A percentile compares a stretch with the other conserved stretches of the same genome.
Conservation (phyloP, 176 grass and related monocot genomes). For the Aegilops bicornis region DNA sequence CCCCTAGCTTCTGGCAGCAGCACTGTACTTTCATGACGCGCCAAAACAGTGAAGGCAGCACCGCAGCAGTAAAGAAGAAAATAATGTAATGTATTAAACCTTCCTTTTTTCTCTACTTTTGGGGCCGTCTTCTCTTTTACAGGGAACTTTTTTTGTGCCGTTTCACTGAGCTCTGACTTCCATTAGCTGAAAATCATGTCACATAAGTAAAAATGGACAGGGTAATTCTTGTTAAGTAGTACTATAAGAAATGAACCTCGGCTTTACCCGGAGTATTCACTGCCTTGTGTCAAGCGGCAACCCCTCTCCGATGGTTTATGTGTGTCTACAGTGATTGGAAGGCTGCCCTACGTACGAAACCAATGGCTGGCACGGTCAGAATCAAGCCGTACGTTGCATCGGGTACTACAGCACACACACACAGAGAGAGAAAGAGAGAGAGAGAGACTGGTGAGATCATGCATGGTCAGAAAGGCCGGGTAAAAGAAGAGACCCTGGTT, state of each 20-base stretch:
- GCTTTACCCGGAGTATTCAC: no score
- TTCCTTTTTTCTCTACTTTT: no score
- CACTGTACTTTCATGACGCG: no score
- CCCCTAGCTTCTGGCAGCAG: no score
- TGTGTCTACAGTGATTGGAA: background rate
- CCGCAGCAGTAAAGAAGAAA: no score
- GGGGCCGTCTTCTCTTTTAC: no score
- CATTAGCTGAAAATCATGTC: no score
- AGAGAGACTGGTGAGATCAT: background rate
- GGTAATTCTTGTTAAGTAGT: background rate
- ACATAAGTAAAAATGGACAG: no score
- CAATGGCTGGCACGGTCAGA: slow-evolving; percentile 19
- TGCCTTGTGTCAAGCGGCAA: background rate
- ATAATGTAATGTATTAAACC: no score
- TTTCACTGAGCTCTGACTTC: no score
- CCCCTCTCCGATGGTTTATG: background rate
- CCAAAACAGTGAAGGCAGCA: no score
- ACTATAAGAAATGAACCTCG: background rate
- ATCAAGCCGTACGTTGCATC: slow-evolving; percentile 19
- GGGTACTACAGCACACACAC: slow-evolving; percentile 20
- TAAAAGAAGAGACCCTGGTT: slow-evolving; percentile 15
- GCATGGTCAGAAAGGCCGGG: background rate
- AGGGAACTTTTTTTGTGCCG: no score
- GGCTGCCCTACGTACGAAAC: background rate
- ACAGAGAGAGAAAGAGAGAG: background rate